phyloP scores from a whole-genome alignment of 805 yeast species.

The Saccharomyces paradoxus region DNA sequence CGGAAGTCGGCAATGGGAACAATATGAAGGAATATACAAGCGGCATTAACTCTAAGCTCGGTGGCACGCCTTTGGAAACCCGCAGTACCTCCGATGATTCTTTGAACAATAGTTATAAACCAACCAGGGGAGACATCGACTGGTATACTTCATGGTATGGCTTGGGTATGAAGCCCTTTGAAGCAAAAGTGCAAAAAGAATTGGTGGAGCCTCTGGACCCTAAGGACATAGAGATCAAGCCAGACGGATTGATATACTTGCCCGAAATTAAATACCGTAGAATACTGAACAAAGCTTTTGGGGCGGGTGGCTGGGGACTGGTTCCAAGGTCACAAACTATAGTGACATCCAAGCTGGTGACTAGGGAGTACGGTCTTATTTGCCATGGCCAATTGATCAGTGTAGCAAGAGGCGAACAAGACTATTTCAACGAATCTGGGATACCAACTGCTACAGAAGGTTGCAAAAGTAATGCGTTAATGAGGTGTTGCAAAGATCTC shows the following conservation, averaged over 20 bases:
- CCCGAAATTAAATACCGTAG: constrained; percentile 96
- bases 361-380: constrained; percentile 83
- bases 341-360: constrained; percentile 64
- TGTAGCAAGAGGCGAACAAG: constrained; percentile 93
- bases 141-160: constrained; percentile 90
- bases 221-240: constrained; percentile 84
- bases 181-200: constrained; percentile 48
- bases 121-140: constrained; percentile 31
- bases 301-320: constrained; percentile 98
- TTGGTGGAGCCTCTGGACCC: constrained; percentile 55
- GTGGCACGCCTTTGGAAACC: neutral
- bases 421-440: constrained; percentile 76
- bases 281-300: constrained; percentile 81
- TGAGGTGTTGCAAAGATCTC: constrained; percentile 96
- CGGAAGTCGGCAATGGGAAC: neutral
- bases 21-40: neutral
- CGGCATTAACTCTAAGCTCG: neutral
- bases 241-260: constrained; percentile 84
- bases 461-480: constrained; percentile 89
- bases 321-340: constrained; percentile 86
- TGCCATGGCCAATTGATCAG: constrained; percentile 84
- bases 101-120: neutral
- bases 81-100: neutral
- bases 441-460: constrained; percentile 96
- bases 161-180: constrained; percentile 70